A percentile compares a stretch with the other conserved stretches of the same genome.
phyloP scores from a whole-genome alignment of 257 asterid genomes.

The Fraxinus americana region DNA sequence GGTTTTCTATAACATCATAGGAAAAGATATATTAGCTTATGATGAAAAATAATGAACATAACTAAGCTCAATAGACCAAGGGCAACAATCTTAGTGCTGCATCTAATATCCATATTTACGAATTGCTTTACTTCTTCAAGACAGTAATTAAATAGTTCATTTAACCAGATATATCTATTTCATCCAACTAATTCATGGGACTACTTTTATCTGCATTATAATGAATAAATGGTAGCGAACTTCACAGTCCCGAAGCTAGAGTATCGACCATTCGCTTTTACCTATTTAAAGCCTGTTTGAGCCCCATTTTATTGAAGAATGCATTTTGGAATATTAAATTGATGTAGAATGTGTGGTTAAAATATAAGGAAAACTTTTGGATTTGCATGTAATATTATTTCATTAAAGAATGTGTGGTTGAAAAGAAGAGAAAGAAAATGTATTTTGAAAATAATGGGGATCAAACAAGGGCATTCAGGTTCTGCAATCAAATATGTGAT shows the following conservation, averaged over 20 bases:
- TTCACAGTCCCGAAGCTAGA: slow-evolving; percentile 4
- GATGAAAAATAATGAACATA: neutral
- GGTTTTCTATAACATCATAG: neutral
- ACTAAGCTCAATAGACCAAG: neutral
- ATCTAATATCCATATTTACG: neutral
- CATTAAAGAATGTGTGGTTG: no score
- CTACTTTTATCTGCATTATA: neutral
- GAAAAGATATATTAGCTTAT: neutral
- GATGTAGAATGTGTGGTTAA: no score
- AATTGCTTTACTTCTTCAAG: neutral
- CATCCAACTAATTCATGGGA: neutral
- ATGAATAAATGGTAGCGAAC: neutral
- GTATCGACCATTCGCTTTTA: neutral
- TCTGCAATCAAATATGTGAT: slow-evolving; percentile 7
- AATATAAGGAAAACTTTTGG: no score
- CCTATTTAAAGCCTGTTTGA: neutral
- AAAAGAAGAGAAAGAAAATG: no score
- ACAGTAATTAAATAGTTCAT: neutral
- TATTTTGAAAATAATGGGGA: no score
- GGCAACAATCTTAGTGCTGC: slow-evolving; percentile 3
- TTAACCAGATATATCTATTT: neutral
- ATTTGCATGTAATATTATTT: no score
- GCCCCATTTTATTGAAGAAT: no score
- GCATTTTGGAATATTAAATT: no score
- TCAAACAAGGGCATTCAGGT: neutral